Base-by-base conservation (phyloP, 371 early-diverging fungal genomes). In the Mortierella sp. region DNA sequence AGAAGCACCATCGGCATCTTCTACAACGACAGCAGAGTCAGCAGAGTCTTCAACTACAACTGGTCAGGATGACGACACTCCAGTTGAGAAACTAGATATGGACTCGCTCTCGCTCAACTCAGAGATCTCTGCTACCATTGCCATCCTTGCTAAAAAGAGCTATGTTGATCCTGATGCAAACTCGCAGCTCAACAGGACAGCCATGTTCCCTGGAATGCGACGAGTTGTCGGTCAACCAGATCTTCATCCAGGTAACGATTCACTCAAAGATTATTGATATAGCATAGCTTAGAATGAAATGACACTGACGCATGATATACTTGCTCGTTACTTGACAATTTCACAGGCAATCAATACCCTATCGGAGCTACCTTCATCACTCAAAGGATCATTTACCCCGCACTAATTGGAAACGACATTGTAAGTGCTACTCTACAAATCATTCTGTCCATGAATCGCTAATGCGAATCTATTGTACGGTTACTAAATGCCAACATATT, bases 381-480 rank as follows among this genome's bases (percentile, higher is more conserved):
- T 0, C 66, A 77, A 47, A 81, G 75, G 24, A 57, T 71, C 49
- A 77, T 89, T 39, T 88, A 87, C 64, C 89, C 90, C 18, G 87
- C 86, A 45, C 62, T 90, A 59, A 86, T 90, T 64, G 90, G 90
- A 39, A 83, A 87, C 20, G 90, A 89, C 49, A 88, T 89, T 67
- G 90, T 78, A 78, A 59, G 79, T 11, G 20, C 20, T 52, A 43
- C 9, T 20, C 22, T 16, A 2, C 28, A 28, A 10, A 1, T 39
- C 35, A 39, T n/a, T 20, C 9, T 35, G 40, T 22, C 8, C 28
- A 10, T 63, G 40, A 26, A 45, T 24, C 18, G 12, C 28, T 14
- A 20, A 43, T 26, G n/a, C 5, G 51, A n/a, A 2, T 9, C n/a
- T n/a, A 5, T n/a, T n/a, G n/a, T 18, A 1, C n/a, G 51, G n/a